phyloP scores from a whole-genome alignment of 768 basidiomycete species.

The Amanita muscaria region DNA sequence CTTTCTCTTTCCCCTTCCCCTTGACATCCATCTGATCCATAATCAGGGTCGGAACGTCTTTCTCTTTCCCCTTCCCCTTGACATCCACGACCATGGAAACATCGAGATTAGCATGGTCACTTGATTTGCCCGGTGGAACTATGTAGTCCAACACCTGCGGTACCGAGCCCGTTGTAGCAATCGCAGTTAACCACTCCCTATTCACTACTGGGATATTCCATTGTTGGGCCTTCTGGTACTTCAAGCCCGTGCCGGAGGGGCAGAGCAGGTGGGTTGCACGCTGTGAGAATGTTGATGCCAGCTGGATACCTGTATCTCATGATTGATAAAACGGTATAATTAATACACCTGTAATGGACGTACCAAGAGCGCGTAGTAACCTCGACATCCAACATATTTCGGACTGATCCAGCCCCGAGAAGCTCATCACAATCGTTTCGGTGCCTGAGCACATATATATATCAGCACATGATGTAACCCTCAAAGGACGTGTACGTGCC shows the following conservation, averaged over 20 bases:
- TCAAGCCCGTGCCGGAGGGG: slow-evolving; percentile 57
- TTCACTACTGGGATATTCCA: slow-evolving; percentile 74
- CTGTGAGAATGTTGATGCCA: slow-evolving; percentile 52
- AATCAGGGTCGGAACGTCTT: background rate
- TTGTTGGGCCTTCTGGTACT: slow-evolving; percentile 69
- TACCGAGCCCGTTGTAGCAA: slow-evolving; percentile 45
- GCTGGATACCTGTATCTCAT: slow-evolving; percentile 37
- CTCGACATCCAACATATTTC: slow-evolving; percentile 59
- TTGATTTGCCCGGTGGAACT: slow-evolving; percentile 14
- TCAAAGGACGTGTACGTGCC: slow-evolving; percentile 36
- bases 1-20: slow-evolving; percentile 20
- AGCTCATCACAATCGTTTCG: slow-evolving; percentile 48
- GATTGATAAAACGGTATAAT: background rate
- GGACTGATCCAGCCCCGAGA: slow-evolving; percentile 70
- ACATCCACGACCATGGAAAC: slow-evolving; percentile 8
- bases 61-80: slow-evolving; percentile 22
- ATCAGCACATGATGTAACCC: no score
- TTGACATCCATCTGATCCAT: slow-evolving; percentile 16
- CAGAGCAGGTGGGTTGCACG: slow-evolving; percentile 77
- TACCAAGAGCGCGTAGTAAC: slow-evolving; percentile 62
- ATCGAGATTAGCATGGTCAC: background rate
- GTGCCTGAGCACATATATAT: no score
- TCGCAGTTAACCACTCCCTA: slow-evolving; percentile 58
- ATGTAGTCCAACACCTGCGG: slow-evolving; percentile 27
- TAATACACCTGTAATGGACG: slow-evolving; percentile 8